Percentiles rank a stretch among this genome's conserved stretches.
phyloP scores from a whole-genome alignment of 2,329 filamentous ascomycete genomes.

The Cladosporium sp. region DNA sequence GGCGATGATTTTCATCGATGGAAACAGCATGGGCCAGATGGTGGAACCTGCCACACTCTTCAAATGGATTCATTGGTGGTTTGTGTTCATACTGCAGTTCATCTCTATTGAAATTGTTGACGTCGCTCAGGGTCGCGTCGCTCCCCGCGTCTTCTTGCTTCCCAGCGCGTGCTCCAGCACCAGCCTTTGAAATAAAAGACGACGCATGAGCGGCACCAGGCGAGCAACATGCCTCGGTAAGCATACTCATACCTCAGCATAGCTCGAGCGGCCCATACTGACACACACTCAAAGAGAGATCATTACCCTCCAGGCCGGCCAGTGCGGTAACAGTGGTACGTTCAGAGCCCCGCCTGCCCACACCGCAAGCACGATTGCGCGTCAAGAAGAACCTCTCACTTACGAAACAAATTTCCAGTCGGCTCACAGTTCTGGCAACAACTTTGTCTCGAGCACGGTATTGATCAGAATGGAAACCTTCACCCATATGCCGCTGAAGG shows the following conservation, averaged over 20 bases:
- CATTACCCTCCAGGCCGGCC: conserved; percentile 97
- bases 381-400: conserved; percentile 13
- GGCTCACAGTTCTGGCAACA: conserved; percentile 99
- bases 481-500: conserved; percentile 92
- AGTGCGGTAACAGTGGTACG: conserved; percentile 98
- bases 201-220: conserved; percentile 15
- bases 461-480: conserved; percentile 94
- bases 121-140: background rate
- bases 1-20: background rate
- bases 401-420: conserved; percentile 55
- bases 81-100: background rate
- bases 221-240: conserved; percentile 22
- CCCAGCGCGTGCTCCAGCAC: conserved; percentile 9
- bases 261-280: conserved; percentile 7
- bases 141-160: conserved; percentile 8
- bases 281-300: conserved; percentile 70
- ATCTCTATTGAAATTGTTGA: background rate
- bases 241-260: background rate
- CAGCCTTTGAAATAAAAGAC: conserved; percentile 8
- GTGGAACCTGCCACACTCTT: background rate
- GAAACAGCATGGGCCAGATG: background rate
- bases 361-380: conserved; percentile 17
- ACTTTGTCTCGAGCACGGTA: conserved; percentile 95
- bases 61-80: background rate
- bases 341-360: conserved; percentile 36